Evolutionary conservation across 306 rosid species (phyloP), one percentile per base, ranked within the genome.

Genomic region (Fragaria ananassa): DNA sequence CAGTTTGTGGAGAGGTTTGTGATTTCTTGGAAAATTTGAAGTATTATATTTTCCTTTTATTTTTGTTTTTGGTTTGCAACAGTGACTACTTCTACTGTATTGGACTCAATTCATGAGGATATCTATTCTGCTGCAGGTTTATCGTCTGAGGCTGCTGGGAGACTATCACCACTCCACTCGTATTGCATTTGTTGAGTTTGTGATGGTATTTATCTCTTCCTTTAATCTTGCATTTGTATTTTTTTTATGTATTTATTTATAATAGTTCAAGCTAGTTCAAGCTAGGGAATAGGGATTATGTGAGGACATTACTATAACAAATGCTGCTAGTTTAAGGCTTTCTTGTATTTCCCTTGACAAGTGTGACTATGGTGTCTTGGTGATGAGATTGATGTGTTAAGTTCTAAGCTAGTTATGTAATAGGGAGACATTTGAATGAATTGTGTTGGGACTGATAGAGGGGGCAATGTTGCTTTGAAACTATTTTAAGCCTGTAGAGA

Each of bases 131-230:
- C 49, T 81, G 71, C 78, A 95, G 98, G 98, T 95, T 73, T 95
- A 90, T 72, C 97, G 98, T 49, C 71, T 95, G 87, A 89, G 97
- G 97, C 89, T 95, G 65, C 96, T 95, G 56, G 98, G 98, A 61
- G 98, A 95, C 87, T 92, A 92, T 85, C 97, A 95, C 78, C 98
- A 95, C 85, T 95, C 98, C 54, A 95, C 98, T 81, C 95, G 97
- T 47, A 95, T 95, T 84, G 97, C 98, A 0, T 95, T 95, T 89
- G 97, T 95, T 50, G 98, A 95, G 88, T 95, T 95, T 76, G 65
- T 87, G 44, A 71, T 92, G 95, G 98, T 95, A 90, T 42, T 74
- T 84, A 69, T 77, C 77, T 69, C 0, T 44, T 44, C 75, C 18
- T 79, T 51, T 73, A 31, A 41, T 63, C 75, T 76, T 78, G 50